These are phyloP conservation scores for Coemansia aciculifera DNA, from an alignment of 192 early-diverging fungal genomes.

Conservation along the genomic window DNA sequence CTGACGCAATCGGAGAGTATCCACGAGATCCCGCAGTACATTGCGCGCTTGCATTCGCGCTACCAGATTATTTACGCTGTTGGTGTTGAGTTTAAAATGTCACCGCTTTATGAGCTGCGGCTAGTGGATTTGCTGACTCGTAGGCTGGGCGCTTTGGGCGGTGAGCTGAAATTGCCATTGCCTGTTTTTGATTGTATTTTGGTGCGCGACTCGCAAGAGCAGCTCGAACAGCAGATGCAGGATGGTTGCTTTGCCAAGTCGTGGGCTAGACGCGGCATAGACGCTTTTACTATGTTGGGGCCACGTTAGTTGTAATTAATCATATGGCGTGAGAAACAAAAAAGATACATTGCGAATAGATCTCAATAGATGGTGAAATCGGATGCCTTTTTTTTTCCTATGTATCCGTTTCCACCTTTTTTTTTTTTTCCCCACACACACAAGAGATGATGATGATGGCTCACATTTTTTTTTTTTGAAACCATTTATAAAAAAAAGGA, in stretches of 20 bases:
- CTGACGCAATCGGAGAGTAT: constrained; percentile 39
- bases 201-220: constrained; percentile 22
- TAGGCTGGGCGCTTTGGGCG: constrained; percentile 8
- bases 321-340: neutral
- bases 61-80: constrained; percentile 47
- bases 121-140: constrained; percentile 27
- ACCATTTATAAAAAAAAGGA: neutral
- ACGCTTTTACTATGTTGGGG: constrained; percentile 25
- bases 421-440: neutral
- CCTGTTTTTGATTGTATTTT: constrained; percentile 49
- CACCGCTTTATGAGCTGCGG: constrained; percentile 24
- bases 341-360: neutral
- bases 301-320: neutral
- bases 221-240: constrained; percentile 10
- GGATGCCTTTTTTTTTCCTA: neutral
- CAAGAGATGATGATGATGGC: neutral
- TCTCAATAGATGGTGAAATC: neutral
- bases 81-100: constrained; percentile 26
- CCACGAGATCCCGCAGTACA: constrained; percentile 34
- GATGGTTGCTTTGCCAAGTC: constrained; percentile 5
- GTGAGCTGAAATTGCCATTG: neutral
- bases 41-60: constrained; percentile 27
- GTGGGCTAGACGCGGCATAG: constrained; percentile 49
- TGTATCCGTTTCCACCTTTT: constrained; percentile 3
- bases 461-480: neutral